Evolutionary conservation across 495 filamentous ascomycete species (phyloP).

Genomic region (Xylaria palmicola): DNA sequence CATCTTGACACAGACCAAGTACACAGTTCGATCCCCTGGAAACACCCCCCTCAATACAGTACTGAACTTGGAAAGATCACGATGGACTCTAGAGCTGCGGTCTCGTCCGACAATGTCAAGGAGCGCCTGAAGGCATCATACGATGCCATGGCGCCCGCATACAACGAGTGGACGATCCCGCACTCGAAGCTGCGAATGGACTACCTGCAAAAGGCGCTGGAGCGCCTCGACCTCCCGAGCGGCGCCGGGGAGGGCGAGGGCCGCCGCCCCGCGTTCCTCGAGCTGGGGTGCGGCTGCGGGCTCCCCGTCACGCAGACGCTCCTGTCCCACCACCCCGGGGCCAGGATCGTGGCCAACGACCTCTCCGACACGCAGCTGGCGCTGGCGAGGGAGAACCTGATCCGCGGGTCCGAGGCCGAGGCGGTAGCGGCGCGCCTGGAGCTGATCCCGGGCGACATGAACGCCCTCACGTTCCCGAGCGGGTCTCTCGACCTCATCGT

Average conservation of each 20-base stretch:
- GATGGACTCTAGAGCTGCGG: neutral
- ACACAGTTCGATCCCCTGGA: too few species aligned
- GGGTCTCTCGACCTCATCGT: constrained; percentile 28
- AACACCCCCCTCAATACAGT: too few species aligned
- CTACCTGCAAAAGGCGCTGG: constrained; percentile 27
- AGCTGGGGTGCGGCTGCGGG: constrained; percentile 39
- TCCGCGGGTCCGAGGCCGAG: neutral
- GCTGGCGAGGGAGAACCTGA: constrained; percentile 19
- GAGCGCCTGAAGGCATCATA: constrained; percentile 34
- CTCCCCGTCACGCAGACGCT: constrained; percentile 29
- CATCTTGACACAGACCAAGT: too few species aligned
- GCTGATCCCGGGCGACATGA: constrained; percentile 36
- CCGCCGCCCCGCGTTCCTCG: constrained; percentile 30
- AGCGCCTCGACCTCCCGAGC: constrained; percentile 7
- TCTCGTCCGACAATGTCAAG: constrained; percentile 26
- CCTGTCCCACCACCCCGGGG: constrained; percentile 11
- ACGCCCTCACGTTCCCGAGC: constrained; percentile 23
- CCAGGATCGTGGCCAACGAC: constrained; percentile 32
- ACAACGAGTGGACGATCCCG: constrained; percentile 30
- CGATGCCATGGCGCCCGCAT: constrained; percentile 31
- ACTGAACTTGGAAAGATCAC: neutral
- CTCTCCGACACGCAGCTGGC: constrained; percentile 33
- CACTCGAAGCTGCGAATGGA: constrained; percentile 19
- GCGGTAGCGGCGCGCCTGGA: constrained; percentile 12
- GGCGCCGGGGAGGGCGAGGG: neutral